Conservation (phyloP, 2,329 filamentous ascomycete species). For the Sporothrix brunneoviolacea region DNA sequence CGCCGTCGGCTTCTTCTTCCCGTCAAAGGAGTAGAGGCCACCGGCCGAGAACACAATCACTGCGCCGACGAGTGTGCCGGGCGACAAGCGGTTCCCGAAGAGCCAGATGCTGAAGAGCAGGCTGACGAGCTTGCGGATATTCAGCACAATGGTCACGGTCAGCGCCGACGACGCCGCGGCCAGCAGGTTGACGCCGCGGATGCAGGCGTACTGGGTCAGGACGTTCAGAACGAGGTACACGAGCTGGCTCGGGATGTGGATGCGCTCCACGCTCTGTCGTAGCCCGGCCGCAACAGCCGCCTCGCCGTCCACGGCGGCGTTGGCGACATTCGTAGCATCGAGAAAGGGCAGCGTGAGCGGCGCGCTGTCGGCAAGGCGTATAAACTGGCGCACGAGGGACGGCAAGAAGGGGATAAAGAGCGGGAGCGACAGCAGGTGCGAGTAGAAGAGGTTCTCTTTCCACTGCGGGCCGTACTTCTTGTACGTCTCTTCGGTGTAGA, state of each 20-base stretch:
- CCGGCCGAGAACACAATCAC: constrained; percentile 83
- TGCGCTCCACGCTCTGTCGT: constrained; percentile 30
- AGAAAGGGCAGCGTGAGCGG: constrained; percentile 43
- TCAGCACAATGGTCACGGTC: constrained; percentile 93
- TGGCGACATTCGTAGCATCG: neutral
- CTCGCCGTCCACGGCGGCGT: constrained; percentile 12
- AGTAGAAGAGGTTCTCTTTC: constrained; percentile 96
- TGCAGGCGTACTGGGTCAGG: constrained; percentile 87
- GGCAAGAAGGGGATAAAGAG: constrained; percentile 68
- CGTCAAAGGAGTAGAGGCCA: constrained; percentile 81
- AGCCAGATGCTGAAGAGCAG: constrained; percentile 86
- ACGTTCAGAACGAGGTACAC: constrained; percentile 69
- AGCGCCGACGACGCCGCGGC: constrained; percentile 83
- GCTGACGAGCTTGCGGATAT: constrained; percentile 89
- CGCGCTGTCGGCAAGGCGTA: constrained; percentile 56
- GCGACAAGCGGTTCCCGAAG: constrained; percentile 77
- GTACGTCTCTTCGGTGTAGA: constrained; percentile 92
- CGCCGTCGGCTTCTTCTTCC: constrained; percentile 31
- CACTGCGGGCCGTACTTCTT: constrained; percentile 79
- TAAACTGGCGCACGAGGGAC: constrained; percentile 58
- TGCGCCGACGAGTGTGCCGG: constrained; percentile 73
- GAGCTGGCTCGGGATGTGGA: constrained; percentile 60
- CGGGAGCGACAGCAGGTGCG: constrained; percentile 63
- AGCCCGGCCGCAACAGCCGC: constrained; percentile 30
- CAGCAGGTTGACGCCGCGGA: constrained; percentile 91